Evolutionary conservation across 306 rosid species (phyloP), one percentile per base, ranked within the genome.

Genomic region (Lathyrus tuberosus): DNA sequence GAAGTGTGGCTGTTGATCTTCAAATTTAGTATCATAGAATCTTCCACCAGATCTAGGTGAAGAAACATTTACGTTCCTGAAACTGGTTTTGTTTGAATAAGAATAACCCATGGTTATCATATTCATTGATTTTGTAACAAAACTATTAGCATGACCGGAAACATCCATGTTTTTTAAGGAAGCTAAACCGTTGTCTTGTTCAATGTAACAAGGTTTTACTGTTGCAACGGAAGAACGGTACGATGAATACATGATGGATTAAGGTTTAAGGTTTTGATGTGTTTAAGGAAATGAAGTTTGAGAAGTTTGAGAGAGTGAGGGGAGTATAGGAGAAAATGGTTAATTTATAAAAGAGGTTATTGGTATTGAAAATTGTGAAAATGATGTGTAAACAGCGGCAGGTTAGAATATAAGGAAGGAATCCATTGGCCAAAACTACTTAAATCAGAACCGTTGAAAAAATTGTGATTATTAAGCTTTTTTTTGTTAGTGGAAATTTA

Each of bases 21-120:
- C 96, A 37, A 86, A 86, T 80, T 90, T 86, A 3, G 91, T 38
- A 57, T 85, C 96, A 37, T 77, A 84, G 67, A 82, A 88, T 81
- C 96, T 66, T 44, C 85, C 85, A 72, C 85, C 80, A 75, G 91
- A 86, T 83, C 97, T 93, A 0, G 96, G 86, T 2, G 92, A 87
- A 0, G 76, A 67, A 56, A 58, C 33, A 9, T 80, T 67, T 12
- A 74, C 64, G 70, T 60, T 76, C 13, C 87, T 74, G 53, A 80
- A 67, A 73, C 80, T 81, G 14, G 28, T 20, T 16, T 70, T 73
- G 49, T 18, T 65, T 33, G 83, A 68, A 64, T 80, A 76, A 43
- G 83, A 68, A 64, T 82, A 76, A 48, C 89, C 85, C 73, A 88
- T 72, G 20, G 89, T 81, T 74, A 86, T 76, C 77, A 88, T 77